phyloP scores from a whole-genome alignment of 1,284 basidiomycete genomes.

The Tilletia walkeri region DNA sequence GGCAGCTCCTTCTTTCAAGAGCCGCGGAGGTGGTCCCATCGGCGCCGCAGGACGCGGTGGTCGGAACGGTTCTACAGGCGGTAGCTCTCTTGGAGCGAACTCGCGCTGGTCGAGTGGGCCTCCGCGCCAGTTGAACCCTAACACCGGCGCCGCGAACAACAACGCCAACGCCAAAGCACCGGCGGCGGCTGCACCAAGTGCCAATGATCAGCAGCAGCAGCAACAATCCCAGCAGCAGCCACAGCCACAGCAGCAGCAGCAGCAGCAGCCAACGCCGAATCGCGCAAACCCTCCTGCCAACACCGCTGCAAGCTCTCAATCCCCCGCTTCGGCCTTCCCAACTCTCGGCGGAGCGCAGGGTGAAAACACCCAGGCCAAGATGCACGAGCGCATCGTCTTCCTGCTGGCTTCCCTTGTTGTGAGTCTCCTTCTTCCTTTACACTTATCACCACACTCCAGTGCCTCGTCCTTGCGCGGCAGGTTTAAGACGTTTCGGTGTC shows the following conservation, averaged over 20 bases:
- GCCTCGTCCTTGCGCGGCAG: too few species aligned
- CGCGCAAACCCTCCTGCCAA: not conserved
- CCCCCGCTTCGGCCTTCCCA: not conserved
- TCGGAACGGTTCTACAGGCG: conserved; percentile 1
- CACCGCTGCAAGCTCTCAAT: not conserved
- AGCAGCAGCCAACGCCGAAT: not conserved
- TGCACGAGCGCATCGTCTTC: conserved; percentile 41
- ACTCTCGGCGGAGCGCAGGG: not conserved
- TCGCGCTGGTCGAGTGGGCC: conserved; percentile 15
- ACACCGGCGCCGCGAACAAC: not conserved
- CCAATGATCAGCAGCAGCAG: too few species aligned
- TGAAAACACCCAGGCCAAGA: conserved; percentile 30
- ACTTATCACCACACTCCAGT: not conserved
- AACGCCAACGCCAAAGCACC: not conserved
- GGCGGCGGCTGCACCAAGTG: too few species aligned
- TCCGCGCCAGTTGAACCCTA: not conserved
- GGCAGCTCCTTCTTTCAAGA: conserved; percentile 11
- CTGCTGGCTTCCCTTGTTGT: conserved; percentile 38
- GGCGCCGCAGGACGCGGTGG: not conserved
- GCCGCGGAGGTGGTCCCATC: conserved; percentile 7
- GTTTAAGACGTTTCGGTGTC: not conserved
- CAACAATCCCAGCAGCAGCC: not conserved
- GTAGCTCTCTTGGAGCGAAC: conserved; percentile 8
- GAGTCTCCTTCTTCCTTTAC: not conserved
- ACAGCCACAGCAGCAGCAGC: not conserved